Conservation (phyloP, 2,329 filamentous ascomycete species). For the Apiospora phragmitis region DNA sequence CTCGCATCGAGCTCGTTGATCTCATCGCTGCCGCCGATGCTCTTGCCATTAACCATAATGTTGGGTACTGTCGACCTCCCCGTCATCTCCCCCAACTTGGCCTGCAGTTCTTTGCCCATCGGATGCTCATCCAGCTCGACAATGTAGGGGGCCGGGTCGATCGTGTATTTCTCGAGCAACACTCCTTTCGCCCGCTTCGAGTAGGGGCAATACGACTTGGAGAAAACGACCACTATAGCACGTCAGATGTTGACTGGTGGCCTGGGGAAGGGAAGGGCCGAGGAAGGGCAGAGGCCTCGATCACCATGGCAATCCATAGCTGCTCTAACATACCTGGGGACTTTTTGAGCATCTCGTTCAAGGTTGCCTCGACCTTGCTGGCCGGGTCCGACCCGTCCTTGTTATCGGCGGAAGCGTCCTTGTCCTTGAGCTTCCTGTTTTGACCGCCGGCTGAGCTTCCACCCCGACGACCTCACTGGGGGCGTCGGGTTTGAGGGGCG, state of each 20-base stretch:
- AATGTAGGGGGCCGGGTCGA: constrained; percentile 79
- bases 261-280: not conserved
- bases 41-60: constrained; percentile 81
- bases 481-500: constrained; percentile 58
- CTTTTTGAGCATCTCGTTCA: constrained; percentile 79
- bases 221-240: constrained; percentile 83
- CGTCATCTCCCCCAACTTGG: constrained; percentile 69
- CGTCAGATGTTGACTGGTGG: constrained; percentile 15
- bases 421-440: constrained; percentile 37
- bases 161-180: constrained; percentile 80
- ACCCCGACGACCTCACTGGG: constrained; percentile 60
- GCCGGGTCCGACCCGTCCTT: constrained; percentile 55
- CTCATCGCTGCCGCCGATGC: constrained; percentile 89
- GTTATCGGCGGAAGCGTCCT: constrained; percentile 47
- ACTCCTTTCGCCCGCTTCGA: constrained; percentile 84
- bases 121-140: constrained; percentile 87
- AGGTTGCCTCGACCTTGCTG: constrained; percentile 65
- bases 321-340: constrained; percentile 66
- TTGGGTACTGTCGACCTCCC: constrained; percentile 89
- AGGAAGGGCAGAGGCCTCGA: too few species aligned
- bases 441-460: constrained; percentile 56
- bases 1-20: constrained; percentile 69
- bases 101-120: constrained; percentile 72
- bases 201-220: constrained; percentile 87
- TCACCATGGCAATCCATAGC: too few species aligned